Percentiles rank a stretch among this genome's conserved stretches.
Conservation (phyloP, 176 grass and related monocot genomes). For the maize (Zea mays) region DNA sequence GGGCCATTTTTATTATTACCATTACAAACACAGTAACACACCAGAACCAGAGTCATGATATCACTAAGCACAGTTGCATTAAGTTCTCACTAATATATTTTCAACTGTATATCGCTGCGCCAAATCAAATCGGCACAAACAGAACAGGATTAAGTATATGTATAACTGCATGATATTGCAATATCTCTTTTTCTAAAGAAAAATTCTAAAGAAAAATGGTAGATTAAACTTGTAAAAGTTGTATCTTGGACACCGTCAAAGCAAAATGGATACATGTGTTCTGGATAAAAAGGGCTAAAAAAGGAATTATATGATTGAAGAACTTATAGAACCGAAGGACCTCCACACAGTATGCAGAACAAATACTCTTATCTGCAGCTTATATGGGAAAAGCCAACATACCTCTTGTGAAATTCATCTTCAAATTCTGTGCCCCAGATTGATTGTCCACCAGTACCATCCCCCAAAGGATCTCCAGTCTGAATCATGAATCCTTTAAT, state of each 20-base stretch:
- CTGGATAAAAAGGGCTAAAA: neutral
- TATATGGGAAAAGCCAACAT: neutral
- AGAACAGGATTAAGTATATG: neutral
- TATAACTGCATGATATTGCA: neutral
- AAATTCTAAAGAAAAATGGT: neutral
- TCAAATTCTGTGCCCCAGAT: slow-evolving; percentile 98
- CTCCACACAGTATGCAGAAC: neutral
- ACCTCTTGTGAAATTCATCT: slow-evolving; percentile 99
- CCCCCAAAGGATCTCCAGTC: slow-evolving; percentile 95
- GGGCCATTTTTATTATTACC: neutral
- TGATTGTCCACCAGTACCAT: slow-evolving; percentile 97
- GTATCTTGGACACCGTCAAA: neutral
- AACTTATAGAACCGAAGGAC: neutral
- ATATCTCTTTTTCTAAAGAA: neutral
- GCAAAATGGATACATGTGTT: neutral
- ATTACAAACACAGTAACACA: neutral
- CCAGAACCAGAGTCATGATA: neutral
- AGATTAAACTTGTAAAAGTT: neutral
- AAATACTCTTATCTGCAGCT: neutral
- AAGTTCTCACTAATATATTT: neutral
- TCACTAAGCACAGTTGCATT: neutral
- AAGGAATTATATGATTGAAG: neutral
- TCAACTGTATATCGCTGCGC: neutral
- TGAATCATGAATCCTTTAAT: slow-evolving; percentile 99
- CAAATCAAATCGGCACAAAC: slow-evolving; percentile 14